Evolutionary conservation across 345 rosid genomes (phyloP), one percentile per base, ranked within the genome.

Genomic region (Salix brachista): DNA sequence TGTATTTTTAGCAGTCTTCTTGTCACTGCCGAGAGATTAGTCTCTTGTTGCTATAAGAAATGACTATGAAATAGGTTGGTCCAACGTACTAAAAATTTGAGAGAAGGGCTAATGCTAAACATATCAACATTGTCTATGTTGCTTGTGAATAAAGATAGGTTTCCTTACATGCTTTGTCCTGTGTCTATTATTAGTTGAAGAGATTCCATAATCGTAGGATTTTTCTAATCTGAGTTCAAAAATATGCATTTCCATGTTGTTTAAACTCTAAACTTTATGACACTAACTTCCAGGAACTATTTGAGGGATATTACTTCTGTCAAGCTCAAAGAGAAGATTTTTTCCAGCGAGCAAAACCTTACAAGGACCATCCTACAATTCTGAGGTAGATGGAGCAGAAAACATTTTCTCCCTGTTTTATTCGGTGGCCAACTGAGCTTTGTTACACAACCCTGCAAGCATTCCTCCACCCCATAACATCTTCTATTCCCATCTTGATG

Each of bases 291-390:
- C 84, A 95, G 97, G 99, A 96, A 82, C 91, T 96, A 37, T 96
- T 96, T 81, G 99, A 96, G 78, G 96, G 98, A 56, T 88, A 89
- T 88, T 96, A 96, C 89, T 96, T 96, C 79, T 96, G 97, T 83
- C 98, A 96, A 89, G 98, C 98, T 21, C 99, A 96, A 80, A 89
- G 93, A 83, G 96, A 96, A 78, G 97, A 91, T 76, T 91, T 71
- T 80, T 87, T 95, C 80, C 82, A 80, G 74, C 86, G 92, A 78
- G 94, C 98, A 61, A 90, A 89, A 83, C 97, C 99, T 74, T 88
- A 91, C 72, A 91, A 90, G 81, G 84, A 80, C 75, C 92, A 93
- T 73, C 98, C 96, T 7, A 95, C 99, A 61, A 85, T 93, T 83
- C 71, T 85, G 72, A 90, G 91, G 98, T 92, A 78, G 85, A 69